phyloP scores from a whole-genome alignment of 2,329 filamentous ascomycete genomes.

The Sphaerostilbella broomeana region DNA sequence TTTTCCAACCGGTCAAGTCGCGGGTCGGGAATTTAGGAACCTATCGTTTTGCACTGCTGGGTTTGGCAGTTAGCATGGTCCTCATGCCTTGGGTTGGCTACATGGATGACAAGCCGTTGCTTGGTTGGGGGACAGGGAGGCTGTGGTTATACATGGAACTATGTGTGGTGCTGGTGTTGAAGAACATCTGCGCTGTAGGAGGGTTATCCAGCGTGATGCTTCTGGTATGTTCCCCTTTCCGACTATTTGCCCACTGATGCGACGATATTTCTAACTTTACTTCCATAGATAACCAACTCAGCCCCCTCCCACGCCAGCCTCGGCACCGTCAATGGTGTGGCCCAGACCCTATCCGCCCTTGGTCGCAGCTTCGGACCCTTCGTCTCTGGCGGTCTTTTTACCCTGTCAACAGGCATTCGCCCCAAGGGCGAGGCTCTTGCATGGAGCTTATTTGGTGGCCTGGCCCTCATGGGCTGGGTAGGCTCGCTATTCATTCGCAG shows the following conservation, averaged over 20 bases:
- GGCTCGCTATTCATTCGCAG: conserved; percentile 73
- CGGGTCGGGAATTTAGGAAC: conserved; percentile 79
- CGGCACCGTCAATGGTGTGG: conserved; percentile 85
- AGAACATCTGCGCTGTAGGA: conserved; percentile 84
- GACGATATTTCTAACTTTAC: neutral
- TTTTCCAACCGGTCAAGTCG: conserved; percentile 73
- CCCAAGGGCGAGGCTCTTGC: conserved; percentile 79
- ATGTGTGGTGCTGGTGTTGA: conserved; percentile 73
- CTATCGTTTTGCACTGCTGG: conserved; percentile 71
- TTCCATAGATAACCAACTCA: conserved; percentile 76
- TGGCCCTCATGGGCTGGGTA: conserved; percentile 74
- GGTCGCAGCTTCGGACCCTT: conserved; percentile 86
- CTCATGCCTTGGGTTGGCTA: conserved; percentile 90
- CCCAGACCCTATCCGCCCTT: conserved; percentile 86
- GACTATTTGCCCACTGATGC: too few relatives aligned
- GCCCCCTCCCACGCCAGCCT: conserved; percentile 79
- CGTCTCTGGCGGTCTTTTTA: conserved; percentile 79
- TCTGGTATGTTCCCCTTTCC: conserved; percentile 66
- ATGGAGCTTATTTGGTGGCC: conserved; percentile 80
- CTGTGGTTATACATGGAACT: conserved; percentile 73
- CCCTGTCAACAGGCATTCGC: conserved; percentile 62
- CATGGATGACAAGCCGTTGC: conserved; percentile 48
- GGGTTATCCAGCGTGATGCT: conserved; percentile 85
- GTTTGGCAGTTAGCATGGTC: conserved; percentile 75
- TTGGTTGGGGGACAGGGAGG: conserved; percentile 56